Conservation (phyloP, 164 flowering plant species). For the Vitis riparia region DNA sequence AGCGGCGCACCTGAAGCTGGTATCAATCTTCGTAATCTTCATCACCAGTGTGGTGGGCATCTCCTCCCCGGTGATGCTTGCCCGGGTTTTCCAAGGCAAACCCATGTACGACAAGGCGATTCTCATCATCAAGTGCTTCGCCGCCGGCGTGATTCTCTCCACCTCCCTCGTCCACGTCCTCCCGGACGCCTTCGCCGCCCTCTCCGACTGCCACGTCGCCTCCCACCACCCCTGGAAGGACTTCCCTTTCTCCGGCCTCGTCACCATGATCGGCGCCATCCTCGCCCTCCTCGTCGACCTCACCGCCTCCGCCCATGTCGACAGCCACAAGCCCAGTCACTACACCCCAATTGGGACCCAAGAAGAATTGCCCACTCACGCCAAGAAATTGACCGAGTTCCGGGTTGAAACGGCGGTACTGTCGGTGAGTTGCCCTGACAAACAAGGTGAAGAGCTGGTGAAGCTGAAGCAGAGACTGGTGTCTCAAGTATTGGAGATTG, state of each 20-base stretch:
- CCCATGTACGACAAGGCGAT: constrained; percentile 48
- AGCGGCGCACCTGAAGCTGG: constrained; percentile 55
- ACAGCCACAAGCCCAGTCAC: constrained; percentile 5
- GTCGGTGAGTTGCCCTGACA: constrained; percentile 9
- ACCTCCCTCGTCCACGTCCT: constrained; percentile 82
- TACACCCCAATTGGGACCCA: constrained; percentile 31
- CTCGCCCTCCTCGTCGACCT: constrained; percentile 62
- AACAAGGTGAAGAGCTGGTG: constrained; percentile 33
- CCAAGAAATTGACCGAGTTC: constrained; percentile 2
- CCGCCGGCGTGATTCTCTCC: constrained; percentile 81
- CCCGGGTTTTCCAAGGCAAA: constrained; percentile 54
- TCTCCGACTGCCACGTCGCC: constrained; percentile 57
- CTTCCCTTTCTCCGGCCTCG: constrained; percentile 70
- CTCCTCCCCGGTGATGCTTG: constrained; percentile 53
- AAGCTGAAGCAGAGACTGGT: constrained; percentile 70
- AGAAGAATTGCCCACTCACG: constrained; percentile 15
- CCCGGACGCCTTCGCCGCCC: constrained; percentile 69
- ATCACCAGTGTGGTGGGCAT: constrained; percentile 60
- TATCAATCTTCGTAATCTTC: constrained; percentile 53
- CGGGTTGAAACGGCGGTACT: constrained; percentile 1
- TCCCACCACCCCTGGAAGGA: constrained; percentile 73
- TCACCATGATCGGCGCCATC: constrained; percentile 51
- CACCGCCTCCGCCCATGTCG: constrained; percentile 56
- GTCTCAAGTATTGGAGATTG: constrained; percentile 73
- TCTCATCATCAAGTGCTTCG: constrained; percentile 74